Conservation (phyloP, 2,329 filamentous ascomycete genomes). For the Corynespora cassiicola region DNA sequence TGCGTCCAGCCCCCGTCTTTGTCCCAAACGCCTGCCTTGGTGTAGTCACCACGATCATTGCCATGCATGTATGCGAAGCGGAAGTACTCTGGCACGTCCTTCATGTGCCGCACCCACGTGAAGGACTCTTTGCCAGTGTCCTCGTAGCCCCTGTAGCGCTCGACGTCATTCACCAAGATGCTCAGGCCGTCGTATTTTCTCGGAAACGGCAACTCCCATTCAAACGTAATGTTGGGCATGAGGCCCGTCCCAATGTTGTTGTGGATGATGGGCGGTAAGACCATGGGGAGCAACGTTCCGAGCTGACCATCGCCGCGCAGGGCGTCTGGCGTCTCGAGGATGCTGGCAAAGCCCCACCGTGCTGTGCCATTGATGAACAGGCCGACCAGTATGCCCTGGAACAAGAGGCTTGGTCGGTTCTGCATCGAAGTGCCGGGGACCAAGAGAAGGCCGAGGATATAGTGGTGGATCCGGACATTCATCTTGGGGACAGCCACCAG, state of each 20-base stretch:
- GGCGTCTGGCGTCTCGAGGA: slow-evolving; percentile 80
- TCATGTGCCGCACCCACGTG: slow-evolving; percentile 63
- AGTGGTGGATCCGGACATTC: slow-evolving; percentile 90
- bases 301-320: slow-evolving; percentile 64
- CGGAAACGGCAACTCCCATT: slow-evolving; percentile 56
- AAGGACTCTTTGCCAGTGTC: slow-evolving; percentile 64
- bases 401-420: slow-evolving; percentile 81
- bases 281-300: slow-evolving; percentile 65
- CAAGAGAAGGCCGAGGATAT: slow-evolving; percentile 85
- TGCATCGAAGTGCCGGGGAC: slow-evolving; percentile 89
- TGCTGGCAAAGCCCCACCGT: slow-evolving; percentile 89
- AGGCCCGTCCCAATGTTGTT: slow-evolving; percentile 54
- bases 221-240: slow-evolving; percentile 67
- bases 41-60: slow-evolving; percentile 71
- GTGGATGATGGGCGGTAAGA: slow-evolving; percentile 48
- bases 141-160: slow-evolving; percentile 74
- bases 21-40: slow-evolving; percentile 75
- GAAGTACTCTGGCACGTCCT: slow-evolving; percentile 71
- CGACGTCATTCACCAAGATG: slow-evolving; percentile 84
- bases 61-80: slow-evolving; percentile 77
- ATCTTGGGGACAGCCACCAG: slow-evolving; percentile 77
- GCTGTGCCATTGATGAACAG: slow-evolving; percentile 94
- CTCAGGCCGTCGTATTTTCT: slow-evolving; percentile 74
- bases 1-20: slow-evolving; percentile 68
- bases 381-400: slow-evolving; percentile 87